A percentile compares a stretch with the other conserved stretches of the same genome.
Evolutionary conservation across 805 yeast genomes (phyloP).

Genomic region (Blastobotrys americana): DNA sequence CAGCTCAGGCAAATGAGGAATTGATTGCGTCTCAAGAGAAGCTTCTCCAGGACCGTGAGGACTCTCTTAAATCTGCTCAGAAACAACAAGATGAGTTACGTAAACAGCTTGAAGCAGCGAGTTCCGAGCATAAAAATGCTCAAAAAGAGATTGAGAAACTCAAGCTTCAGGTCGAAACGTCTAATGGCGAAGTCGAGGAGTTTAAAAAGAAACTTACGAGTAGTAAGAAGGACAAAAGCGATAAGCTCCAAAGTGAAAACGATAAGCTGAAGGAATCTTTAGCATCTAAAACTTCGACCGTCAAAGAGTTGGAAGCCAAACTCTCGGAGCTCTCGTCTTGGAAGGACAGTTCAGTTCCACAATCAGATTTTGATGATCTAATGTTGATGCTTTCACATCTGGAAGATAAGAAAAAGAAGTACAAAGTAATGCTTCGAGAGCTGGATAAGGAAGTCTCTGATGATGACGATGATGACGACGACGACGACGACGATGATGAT

Average conservation of each 20-base stretch:
- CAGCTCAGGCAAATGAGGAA: constrained; percentile 4
- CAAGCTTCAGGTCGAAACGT: constrained; percentile 11
- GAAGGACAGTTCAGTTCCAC: constrained; percentile 34
- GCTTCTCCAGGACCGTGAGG: constrained; percentile 1
- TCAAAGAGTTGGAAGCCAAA: constrained; percentile 2
- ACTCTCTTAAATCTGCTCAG: constrained; percentile 4
- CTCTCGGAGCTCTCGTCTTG: neutral
- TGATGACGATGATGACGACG: constrained; percentile 61
- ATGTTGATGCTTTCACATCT: constrained; percentile 69
- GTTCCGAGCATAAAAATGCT: too few species aligned
- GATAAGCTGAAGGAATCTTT: neutral
- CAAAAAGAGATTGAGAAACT: too few species aligned
- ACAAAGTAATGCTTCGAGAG: constrained; percentile 44
- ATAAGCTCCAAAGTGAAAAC: neutral
- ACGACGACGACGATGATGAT: constrained; percentile 43
- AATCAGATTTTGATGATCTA: constrained; percentile 61
- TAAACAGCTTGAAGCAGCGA: too few species aligned
- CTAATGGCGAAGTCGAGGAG: constrained; percentile 9
- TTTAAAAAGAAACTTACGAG: constrained; percentile 3
- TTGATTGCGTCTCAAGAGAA: constrained; percentile 1
- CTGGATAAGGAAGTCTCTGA: constrained; percentile 63
- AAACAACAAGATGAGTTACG: constrained; percentile 2
- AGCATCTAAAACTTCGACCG: too few species aligned
- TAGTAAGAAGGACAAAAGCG: neutral
- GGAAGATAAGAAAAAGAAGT: constrained; percentile 57